Conservation (phyloP, 768 basidiomycete genomes). For the Phlegmacium glaucopus region DNA sequence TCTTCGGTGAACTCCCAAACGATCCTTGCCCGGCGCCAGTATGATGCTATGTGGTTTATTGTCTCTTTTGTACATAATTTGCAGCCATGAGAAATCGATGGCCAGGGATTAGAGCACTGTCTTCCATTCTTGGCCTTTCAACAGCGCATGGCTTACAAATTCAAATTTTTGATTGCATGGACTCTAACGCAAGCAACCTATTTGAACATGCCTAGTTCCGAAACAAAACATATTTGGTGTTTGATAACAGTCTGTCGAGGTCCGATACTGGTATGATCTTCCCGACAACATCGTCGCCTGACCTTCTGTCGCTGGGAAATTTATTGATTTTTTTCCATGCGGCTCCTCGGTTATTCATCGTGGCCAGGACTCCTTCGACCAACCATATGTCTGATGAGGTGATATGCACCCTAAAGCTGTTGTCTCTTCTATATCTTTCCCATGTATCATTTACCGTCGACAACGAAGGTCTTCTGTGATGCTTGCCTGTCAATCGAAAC, state of each 20-base stretch:
- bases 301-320: conserved; percentile 15
- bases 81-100: conserved; percentile 7
- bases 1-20: not conserved
- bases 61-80: no score
- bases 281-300: conserved; percentile 15
- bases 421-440: conserved; percentile 7
- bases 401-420: no score
- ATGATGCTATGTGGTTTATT: conserved; percentile 8
- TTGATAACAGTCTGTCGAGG: conserved; percentile 9
- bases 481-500: no score
- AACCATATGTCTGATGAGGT: no score
- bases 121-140: conserved; percentile 20
- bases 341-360: no score
- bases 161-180: conserved; percentile 14
- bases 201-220: conserved; percentile 3
- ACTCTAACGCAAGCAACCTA: conserved; percentile 4
- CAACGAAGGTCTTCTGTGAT: conserved; percentile 11
- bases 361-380: no score
- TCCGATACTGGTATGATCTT: conserved; percentile 11
- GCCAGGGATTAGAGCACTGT: conserved; percentile 15
- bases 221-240: conserved; percentile 7
- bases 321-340: conserved; percentile 6
- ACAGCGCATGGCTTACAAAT: conserved; percentile 19
- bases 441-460: conserved; percentile 10
- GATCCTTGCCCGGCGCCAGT: conserved; percentile 8